Conservation (phyloP, 345 rosid genomes). For the Psidium friedrichsthalianum region DNA sequence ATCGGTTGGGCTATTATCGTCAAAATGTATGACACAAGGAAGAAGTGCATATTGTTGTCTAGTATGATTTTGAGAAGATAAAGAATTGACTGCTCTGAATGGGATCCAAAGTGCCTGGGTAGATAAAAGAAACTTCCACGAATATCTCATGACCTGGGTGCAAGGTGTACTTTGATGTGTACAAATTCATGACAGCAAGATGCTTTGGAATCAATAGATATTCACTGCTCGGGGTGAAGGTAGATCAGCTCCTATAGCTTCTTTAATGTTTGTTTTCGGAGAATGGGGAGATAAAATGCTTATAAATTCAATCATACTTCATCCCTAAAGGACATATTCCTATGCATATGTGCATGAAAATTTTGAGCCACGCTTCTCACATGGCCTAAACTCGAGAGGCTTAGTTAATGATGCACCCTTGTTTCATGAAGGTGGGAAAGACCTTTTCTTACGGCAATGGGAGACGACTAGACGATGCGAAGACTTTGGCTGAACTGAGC, state of each 20-base stretch:
- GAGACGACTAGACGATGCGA: conserved; percentile 64
- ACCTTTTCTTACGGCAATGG: conserved; percentile 60
- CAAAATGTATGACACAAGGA: background rate
- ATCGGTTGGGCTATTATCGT: background rate
- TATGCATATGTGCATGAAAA: background rate
- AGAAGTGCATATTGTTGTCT: background rate
- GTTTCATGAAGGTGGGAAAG: conserved; percentile 54
- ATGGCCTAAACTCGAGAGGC: background rate
- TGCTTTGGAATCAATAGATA: background rate
- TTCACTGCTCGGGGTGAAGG: background rate
- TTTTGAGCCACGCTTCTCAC: background rate
- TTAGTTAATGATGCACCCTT: background rate
- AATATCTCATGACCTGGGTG: background rate
- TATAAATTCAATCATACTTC: background rate
- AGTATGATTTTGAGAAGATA: background rate
- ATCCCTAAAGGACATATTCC: background rate
- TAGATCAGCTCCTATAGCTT: background rate
- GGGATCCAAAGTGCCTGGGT: background rate
- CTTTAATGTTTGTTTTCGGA: background rate
- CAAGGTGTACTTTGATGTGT: background rate
- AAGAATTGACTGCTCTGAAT: background rate
- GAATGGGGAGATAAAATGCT: background rate
- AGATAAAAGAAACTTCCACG: background rate
- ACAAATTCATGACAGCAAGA: background rate
- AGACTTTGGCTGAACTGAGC: conserved; percentile 61